Evolutionary conservation across 2,329 filamentous ascomycete genomes (phyloP).

Genomic region (Fusarium mangiferae): DNA sequence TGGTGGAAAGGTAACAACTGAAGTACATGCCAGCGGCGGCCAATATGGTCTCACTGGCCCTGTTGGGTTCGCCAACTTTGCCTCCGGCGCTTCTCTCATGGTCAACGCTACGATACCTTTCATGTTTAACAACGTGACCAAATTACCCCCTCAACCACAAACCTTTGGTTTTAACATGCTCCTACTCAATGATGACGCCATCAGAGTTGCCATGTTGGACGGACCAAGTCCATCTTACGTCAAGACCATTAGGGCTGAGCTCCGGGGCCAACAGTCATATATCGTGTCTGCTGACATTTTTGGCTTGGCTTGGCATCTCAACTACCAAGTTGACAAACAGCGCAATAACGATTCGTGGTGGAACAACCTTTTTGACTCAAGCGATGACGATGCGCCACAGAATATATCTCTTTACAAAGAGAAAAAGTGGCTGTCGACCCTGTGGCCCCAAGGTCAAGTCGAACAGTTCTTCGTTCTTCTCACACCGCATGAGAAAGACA

Average conservation of each 20-base stretch:
- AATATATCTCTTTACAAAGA: background rate
- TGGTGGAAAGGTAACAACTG: background rate
- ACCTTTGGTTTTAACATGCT: background rate
- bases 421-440: background rate
- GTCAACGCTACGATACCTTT: background rate
- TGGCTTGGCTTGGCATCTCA: background rate
- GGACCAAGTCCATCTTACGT: background rate
- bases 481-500: background rate
- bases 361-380: background rate
- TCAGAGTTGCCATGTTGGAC: background rate
- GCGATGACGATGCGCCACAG: background rate
- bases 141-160: background rate
- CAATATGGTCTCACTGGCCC: background rate
- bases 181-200: rapidly evolving
- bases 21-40: rapidly evolving
- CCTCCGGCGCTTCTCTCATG: background rate
- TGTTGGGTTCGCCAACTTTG: background rate
- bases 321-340: background rate
- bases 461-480: background rate
- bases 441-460: background rate
- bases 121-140: background rate
- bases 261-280: background rate
- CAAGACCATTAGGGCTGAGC: background rate
- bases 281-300: background rate
- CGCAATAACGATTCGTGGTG: background rate